Evolutionary conservation across 2,329 filamentous ascomycete genomes (phyloP).

Genomic region (Penicillium verrucosum): DNA sequence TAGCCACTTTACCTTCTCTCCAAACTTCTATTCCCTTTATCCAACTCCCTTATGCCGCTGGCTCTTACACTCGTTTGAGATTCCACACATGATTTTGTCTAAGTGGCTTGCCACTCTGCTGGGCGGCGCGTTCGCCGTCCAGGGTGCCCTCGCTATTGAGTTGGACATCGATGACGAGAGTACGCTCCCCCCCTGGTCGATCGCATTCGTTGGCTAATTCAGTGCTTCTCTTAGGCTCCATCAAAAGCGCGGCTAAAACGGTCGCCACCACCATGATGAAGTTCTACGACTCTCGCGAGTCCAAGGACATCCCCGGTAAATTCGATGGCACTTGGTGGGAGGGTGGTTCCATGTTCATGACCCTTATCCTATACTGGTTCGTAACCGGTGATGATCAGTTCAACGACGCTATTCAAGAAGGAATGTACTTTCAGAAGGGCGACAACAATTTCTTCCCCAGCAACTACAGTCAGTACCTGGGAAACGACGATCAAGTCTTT

Average conservation of each 20-base stretch:
- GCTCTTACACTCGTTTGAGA: constrained; percentile 10
- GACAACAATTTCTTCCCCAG: constrained; percentile 74
- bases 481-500: constrained; percentile 66
- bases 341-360: constrained; percentile 66
- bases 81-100: constrained; percentile 17
- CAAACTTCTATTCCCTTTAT: background rate
- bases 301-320: constrained; percentile 41
- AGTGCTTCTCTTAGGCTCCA: constrained; percentile 23
- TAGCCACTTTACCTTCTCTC: background rate
- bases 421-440: constrained; percentile 71
- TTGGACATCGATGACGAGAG: constrained; percentile 19
- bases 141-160: constrained; percentile 18
- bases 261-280: constrained; percentile 41
- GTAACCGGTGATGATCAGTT: constrained; percentile 72
- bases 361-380: constrained; percentile 80
- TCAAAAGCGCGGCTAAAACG: constrained; percentile 35
- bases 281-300: constrained; percentile 37
- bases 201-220: constrained; percentile 3
- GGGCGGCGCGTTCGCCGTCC: constrained; percentile 18
- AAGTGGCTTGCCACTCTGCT: constrained; percentile 21
- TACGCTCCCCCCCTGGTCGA: constrained; percentile 5
- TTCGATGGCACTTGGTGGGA: constrained; percentile 57
- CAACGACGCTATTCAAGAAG: constrained; percentile 65
- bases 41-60: constrained; percentile 10
- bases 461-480: constrained; percentile 46